Base-by-base conservation (phyloP, 2,329 filamentous ascomycete species). In the Paracorniculantispora psalliotae region DNA sequence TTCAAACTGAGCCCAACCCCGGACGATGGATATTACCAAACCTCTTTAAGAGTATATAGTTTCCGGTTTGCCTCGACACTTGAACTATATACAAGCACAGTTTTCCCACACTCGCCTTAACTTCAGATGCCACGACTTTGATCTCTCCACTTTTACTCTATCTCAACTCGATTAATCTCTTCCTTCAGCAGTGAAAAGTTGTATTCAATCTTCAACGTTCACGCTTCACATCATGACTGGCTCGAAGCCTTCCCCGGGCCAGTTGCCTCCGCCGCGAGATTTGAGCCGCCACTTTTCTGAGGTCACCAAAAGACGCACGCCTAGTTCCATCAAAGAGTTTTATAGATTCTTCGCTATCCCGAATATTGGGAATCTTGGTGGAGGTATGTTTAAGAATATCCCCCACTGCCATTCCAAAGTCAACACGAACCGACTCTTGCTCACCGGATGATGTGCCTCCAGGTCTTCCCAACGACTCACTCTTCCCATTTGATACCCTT, bases 401-500 rank as follows among this genome's bases (percentile, higher is more conserved):
- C 46, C 35, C 63, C 53, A 61, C 46, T 19, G n/a, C 46, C 6
- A 21, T 19, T n/a, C n/a, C n/a, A n/a, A n/a, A n/a, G n/a, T n/a
- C n/a, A n/a, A n/a, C n/a, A n/a, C n/a, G n/a, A n/a, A n/a, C n/a
- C n/a, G n/a, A n/a, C n/a, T n/a, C n/a, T n/a, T n/a, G n/a, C n/a
- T n/a, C n/a, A n/a, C n/a, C n/a, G n/a, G n/a, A n/a, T n/a, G n/a
- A n/a, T n/a, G n/a, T n/a, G n/a, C n/a, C 6, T 41, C 10, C 63
- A 92, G 90, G 91, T 61, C 82, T 96, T 23, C 92, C 92, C 17
- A 88, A 94, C 72, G 79, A 87, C 41, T 82, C 82, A 60, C 91
- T 91, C 75, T 97, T 97, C 69, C 92, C 92, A 9, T 96, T 89
- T 73, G 92, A 97, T 67, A 94, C 91, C 0, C 84, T 97, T 63